Base-by-base conservation (phyloP, 768 basidiomycete genomes). In the Megacollybia marginata region DNA sequence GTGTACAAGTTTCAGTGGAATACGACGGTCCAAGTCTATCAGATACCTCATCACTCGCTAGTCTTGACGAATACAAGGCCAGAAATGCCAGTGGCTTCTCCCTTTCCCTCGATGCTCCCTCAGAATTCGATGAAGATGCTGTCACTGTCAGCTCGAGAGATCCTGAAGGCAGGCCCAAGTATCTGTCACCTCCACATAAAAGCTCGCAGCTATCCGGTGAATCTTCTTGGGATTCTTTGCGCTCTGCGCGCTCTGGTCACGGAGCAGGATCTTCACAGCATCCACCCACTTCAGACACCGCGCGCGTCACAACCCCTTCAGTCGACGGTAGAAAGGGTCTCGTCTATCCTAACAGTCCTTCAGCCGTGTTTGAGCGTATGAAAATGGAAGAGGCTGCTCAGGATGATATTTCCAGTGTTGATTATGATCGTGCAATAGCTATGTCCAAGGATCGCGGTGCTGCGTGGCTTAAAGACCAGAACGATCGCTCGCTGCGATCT, bases 11-110 rank as follows among this genome's bases (percentile, higher is more conserved):
- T 38, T 72, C 73, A 9, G 82, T 94, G 53, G 92, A 94, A 53
- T 94, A 92, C 57, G 93, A 96, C 62, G 91, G 91, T 0, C 91
- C 87, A 12, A 89, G 86, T 65, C 72, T 96, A 50, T 92, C 90
- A 9, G 94, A 96, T 56, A 89, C 92, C 2, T 82, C 81, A 9
- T 93, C 91, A 9, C 67, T 94, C 15, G 79, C 77, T 18, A 91
- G 89, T 61, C 58, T 85, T 60, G 88, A 94, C 40, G 86, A 90
- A 55, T 83, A 82, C 67, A 69, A 66, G 54, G 70, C 71, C 43
- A 69, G 75, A 42, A 85, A 83, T 55, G 74, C 70, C 49, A 83
- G 83, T 57, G 76, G 77, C 47, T 67, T 69, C 33, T 78, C 80
- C 1, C 71, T 84, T 42, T 73, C 76, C 1, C 72, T 77, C 36